Evolutionary conservation across 2,329 filamentous ascomycete genomes (phyloP), one percentile per base, ranked within the genome.

Genomic region (Juglanconis oblonga): DNA sequence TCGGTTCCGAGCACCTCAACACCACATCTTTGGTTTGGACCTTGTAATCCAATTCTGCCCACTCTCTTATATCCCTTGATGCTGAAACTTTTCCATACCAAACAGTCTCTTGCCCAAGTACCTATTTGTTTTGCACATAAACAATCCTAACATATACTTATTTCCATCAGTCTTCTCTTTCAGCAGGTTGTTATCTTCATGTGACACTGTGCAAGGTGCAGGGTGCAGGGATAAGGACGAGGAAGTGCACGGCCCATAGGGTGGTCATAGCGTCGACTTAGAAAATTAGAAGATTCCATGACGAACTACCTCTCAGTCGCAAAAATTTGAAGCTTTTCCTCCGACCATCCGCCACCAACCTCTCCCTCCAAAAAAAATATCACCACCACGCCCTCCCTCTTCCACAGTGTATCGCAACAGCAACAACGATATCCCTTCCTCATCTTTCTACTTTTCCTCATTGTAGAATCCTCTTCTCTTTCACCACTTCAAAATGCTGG

Each of bases 401-500:
- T 58, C 60, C 65, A 42, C 38, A 14, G 38, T 42, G 38, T 11
- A 38, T 45, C 58, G 48, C 58, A 50, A 44, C 48, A 33, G 33
- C 7, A 9, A 35, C 36, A 38, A 36, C 51, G 32, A 61, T 51
- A 59, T 72, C 69, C 61, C 67, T 54, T 63, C 65, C 55, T 62
- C 66, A 62, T 64, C 65, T 60, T 67, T 66, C 71, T 67, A 68
- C 73, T 71, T 67, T 67, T 70, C 68, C 68, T 67, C 66, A 64
- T 70, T 68, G 68, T 72, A 70, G 69, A 68, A 70, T 10, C 67
- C 69, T 67, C 65, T 68, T 65, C 9, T 65, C 67, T 66, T 65
- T 64, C 69, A 66, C 68, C 69, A 69, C 68, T 69, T 72, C 79
- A 87, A 78, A 74, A 91, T 92, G 89, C 76, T 91, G 79, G 81